Base-by-base conservation (phyloP, 2,329 filamentous ascomycete genomes). In the Truncatella angustata region DNA sequence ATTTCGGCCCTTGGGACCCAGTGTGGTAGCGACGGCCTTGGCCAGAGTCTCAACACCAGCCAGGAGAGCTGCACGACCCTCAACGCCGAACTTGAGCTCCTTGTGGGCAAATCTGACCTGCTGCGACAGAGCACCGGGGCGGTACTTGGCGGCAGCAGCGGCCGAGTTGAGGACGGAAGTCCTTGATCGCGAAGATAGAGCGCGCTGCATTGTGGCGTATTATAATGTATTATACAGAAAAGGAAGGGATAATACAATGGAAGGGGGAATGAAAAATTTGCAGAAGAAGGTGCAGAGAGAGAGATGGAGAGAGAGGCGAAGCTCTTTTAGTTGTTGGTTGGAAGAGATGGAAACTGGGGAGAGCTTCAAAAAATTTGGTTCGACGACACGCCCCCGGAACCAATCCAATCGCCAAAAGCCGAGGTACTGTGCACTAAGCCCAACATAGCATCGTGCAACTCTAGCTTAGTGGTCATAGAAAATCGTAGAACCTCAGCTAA, bases 81-180 rank as follows among this genome's bases (percentile, higher is more conserved):
- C 94, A 59, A 97, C 93, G 68, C 94, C 94, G 63, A 99, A 99
- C 80, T 96, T 97, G 71, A 99, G 84, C 73, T 99, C 94, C 91
- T 97, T 97, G 84, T 97, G 93, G 62, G 93, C 91, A 73, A 96
- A 99, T 71, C 94, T 85, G 73, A 96, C 85, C 79, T 97, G 93
- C 74, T 96, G 91, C 64, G 90, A 79, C 65, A 90, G 73, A 64
- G 82, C 74, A 66, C 78, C 75, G 56, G 85, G 78, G 66, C 86
- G 84, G 72, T 86, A 79, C 70, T 82, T 84, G 64, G 77, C 75
- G 62, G 85, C 76, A 56, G 77, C 73, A 56, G 77, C 73, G 20
- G 81, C 82, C 70, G 87, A 82, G 60, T 85, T 87, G 65, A 93
- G 85, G 79, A 87, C 85, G 63, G 91, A 89, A 70, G 90, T 86